These are phyloP conservation scores for Pholiota adiposa DNA, from an alignment of 1,284 basidiomycete genomes.

Conservation along the genomic window DNA sequence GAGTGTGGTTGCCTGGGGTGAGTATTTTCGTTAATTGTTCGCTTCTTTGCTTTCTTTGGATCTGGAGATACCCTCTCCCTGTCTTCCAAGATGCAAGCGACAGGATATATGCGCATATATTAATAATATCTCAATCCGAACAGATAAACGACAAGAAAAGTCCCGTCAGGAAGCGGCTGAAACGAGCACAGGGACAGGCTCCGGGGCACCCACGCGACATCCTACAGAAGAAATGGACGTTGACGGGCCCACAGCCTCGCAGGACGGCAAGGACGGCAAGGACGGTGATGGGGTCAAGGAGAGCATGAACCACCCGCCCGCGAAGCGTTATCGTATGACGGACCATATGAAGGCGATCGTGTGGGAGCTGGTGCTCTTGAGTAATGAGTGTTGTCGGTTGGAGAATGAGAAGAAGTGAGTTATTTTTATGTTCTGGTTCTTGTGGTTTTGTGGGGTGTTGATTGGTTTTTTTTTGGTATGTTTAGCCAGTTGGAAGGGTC, in stretches of 20 bases:
- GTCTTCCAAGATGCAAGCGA: neutral
- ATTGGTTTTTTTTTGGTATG: neutral
- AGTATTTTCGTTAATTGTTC: slow-evolving; percentile 24
- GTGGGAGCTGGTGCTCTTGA: slow-evolving; percentile 79
- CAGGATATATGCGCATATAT: slow-evolving; percentile 9
- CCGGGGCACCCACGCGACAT: slow-evolving; percentile 44
- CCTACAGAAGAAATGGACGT: slow-evolving; percentile 48
- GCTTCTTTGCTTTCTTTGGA: slow-evolving; percentile 2
- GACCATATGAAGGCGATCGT: slow-evolving; percentile 76
- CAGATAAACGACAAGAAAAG: slow-evolving; percentile 69
- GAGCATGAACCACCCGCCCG: slow-evolving; percentile 59
- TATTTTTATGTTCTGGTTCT: slow-evolving; percentile 7
- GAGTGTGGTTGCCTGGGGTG: slow-evolving; percentile 67
- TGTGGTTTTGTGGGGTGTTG: neutral
- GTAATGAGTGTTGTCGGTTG: slow-evolving; percentile 78
- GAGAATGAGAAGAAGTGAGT: slow-evolving; percentile 87
- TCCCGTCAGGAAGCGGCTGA: slow-evolving; percentile 46
- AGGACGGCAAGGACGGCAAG: slow-evolving; percentile 34
- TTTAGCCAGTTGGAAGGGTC: slow-evolving; percentile 66
- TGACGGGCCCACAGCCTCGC: slow-evolving; percentile 17
- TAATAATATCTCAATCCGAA: slow-evolving; percentile 3
- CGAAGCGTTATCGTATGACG: slow-evolving; percentile 73
- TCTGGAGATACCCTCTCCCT: too few relatives aligned
- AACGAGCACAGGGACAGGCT: slow-evolving; percentile 31
- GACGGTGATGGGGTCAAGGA: slow-evolving; percentile 35